Evolutionary conservation across 805 yeast genomes (phyloP), one percentile per base, ranked within the genome.

Genomic region (Isabelozyma pseudorhagii): DNA sequence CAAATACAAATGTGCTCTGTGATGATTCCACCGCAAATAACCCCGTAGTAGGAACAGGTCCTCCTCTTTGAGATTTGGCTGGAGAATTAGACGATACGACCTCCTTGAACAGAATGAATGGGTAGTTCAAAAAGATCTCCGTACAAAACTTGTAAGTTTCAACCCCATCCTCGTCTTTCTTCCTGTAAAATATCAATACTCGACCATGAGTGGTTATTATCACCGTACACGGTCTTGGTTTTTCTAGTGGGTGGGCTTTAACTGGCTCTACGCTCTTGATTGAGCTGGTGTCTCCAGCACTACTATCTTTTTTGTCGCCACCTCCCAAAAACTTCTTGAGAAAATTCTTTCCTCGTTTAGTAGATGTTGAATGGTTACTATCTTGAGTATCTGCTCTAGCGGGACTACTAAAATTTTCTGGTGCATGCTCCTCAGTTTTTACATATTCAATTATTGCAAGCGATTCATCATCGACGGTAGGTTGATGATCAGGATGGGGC

Each of bases 121-220:
- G 72, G 55, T 78, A 79, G 5, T 77, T 71, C 40, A 86, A 63
- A 53, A 75, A 76, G 36, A 87, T 73, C 50, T 85, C 90, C 14
- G 77, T 70, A 14, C 76, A 69, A 42, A 84, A 59, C 50, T 78
- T 79, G 8, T 42, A 17, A 7, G 10, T 28, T 8, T 17, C 25
- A 21, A 11, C 36, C n/a, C 28, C 25, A 7, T 67, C 71, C 17
- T 69, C 66, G 48, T 70, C 78, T 11, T n/a, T 17, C 40, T 66
- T 70, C 31, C 77, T 66, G 55, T 69, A 66, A 52, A 87, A 81
- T 1, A 86, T 59, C 50, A 87, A 63, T 0, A 80, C 82, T 44
- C 92, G 71, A 1, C 91, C 93, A 59, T 77, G 77, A 1, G 82
- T 73, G 1, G 92, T 87, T 0, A 85, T 68, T 11, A 86, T 54